Conservation (phyloP, 2,329 filamentous ascomycete species). For the Fusarium circinatum region DNA sequence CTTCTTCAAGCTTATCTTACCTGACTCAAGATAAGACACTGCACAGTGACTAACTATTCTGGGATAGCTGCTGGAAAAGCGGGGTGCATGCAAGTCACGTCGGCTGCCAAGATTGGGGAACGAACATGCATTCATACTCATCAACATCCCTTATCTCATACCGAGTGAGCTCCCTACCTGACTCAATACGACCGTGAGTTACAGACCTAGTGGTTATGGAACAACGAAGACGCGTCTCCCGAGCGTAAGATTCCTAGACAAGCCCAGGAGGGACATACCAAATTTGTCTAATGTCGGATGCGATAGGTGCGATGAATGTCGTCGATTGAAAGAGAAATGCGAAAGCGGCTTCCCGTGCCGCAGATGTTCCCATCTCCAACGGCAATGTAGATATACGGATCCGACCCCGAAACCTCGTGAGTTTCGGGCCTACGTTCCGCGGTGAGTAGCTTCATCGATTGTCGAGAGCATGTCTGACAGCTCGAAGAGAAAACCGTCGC, state of each 20-base stretch:
- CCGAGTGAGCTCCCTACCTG: too few species aligned
- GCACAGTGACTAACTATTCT: background rate
- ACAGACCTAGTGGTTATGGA: background rate
- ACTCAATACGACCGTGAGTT: background rate
- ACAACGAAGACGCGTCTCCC: background rate
- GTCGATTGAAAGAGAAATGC: constrained; percentile 3
- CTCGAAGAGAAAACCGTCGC: background rate
- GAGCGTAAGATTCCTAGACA: background rate
- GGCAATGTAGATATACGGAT: background rate
- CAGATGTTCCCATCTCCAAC: background rate
- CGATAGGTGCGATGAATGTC: constrained; percentile 9
- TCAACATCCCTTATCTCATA: background rate
- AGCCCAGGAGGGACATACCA: background rate
- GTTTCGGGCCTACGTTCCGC: constrained; percentile 1
- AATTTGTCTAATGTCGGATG: background rate
- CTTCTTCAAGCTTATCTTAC: background rate
- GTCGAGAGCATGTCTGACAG: background rate
- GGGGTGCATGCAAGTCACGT: background rate
- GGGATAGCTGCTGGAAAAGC: background rate
- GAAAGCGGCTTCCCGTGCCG: background rate
- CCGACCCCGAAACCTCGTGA: background rate
- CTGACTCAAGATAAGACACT: background rate
- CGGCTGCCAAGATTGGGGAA: background rate
- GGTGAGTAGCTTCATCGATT: background rate
- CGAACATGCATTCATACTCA: background rate